Percentiles rank a stretch among this genome's conserved stretches.
Evolutionary conservation across 2,329 filamentous ascomycete genomes (phyloP).

Genomic region (Hymenoscyphus scutula): DNA sequence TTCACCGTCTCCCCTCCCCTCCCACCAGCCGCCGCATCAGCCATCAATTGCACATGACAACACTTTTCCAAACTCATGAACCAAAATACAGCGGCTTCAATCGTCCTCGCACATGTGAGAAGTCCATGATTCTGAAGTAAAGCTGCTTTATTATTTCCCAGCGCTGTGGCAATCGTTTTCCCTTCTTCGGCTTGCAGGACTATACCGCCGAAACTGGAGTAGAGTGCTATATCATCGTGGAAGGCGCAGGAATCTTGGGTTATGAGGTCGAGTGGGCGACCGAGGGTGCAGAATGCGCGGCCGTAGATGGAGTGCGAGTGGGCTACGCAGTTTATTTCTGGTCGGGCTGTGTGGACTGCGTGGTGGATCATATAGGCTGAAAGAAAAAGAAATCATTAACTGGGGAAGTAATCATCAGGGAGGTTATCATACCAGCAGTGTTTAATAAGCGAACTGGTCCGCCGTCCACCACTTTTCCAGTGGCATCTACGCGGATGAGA

Average conservation of each 20-base stretch:
- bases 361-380: constrained; percentile 4
- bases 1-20: constrained; percentile 57
- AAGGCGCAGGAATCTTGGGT: constrained; percentile 57
- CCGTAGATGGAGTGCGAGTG: constrained; percentile 57
- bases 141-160: constrained; percentile 49
- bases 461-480: constrained; percentile 61
- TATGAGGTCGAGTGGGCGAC: constrained; percentile 40
- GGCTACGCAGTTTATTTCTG: constrained; percentile 55
- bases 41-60: constrained; percentile 49
- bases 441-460: constrained; percentile 41
- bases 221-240: constrained; percentile 42
- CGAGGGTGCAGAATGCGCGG: constrained; percentile 59
- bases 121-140: constrained; percentile 54
- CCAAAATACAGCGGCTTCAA: constrained; percentile 53
- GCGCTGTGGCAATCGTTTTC: constrained; percentile 43
- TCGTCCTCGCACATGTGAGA: constrained; percentile 43
- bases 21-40: constrained; percentile 59
- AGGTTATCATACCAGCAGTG: constrained; percentile 27
- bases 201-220: constrained; percentile 49
- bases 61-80: constrained; percentile 50
- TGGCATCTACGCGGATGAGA: constrained; percentile 63
- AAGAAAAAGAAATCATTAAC: background rate
- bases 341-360: constrained; percentile 54
- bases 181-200: constrained; percentile 53
- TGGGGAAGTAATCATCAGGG: background rate